Evolutionary conservation across 2,329 filamentous ascomycete species (phyloP).

Genomic region (Aspergillus pseudonomiae): DNA sequence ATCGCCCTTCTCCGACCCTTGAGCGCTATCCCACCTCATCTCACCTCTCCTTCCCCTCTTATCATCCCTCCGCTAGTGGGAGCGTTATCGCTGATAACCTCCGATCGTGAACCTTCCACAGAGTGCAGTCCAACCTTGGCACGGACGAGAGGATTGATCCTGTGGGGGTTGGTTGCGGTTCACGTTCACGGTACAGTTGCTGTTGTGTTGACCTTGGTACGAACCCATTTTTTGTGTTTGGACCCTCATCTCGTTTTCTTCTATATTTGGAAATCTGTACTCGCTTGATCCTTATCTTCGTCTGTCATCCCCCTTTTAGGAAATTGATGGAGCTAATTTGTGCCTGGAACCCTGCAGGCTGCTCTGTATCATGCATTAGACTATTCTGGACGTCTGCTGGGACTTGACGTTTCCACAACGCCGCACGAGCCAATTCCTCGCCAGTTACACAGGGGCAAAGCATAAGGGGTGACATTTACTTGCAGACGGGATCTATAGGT

Average conservation of each 20-base stretch:
- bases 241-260: constrained; percentile 3
- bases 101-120: constrained; percentile 1
- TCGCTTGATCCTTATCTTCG: neutral
- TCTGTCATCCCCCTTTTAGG: neutral
- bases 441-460: neutral
- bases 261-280: constrained; percentile 5
- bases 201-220: constrained; percentile 1
- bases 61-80: neutral
- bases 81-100: constrained; percentile 7
- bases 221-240: neutral
- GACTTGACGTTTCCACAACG: constrained; percentile 5
- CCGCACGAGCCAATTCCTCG: neutral
- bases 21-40: neutral
- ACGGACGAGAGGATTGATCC: constrained; percentile 1
- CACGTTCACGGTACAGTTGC: neutral
- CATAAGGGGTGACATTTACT: neutral
- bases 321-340: constrained; percentile 3
- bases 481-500: neutral
- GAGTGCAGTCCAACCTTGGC: neutral
- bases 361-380: constrained; percentile 18
- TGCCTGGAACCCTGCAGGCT: constrained; percentile 2
- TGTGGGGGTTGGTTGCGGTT: neutral
- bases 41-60: neutral
- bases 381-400: constrained; percentile 1
- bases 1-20: constrained; percentile 1